These are phyloP conservation scores for Euphorbia neoarborescens DNA, from an alignment of 441 rosid species.

Conservation along the genomic window DNA sequence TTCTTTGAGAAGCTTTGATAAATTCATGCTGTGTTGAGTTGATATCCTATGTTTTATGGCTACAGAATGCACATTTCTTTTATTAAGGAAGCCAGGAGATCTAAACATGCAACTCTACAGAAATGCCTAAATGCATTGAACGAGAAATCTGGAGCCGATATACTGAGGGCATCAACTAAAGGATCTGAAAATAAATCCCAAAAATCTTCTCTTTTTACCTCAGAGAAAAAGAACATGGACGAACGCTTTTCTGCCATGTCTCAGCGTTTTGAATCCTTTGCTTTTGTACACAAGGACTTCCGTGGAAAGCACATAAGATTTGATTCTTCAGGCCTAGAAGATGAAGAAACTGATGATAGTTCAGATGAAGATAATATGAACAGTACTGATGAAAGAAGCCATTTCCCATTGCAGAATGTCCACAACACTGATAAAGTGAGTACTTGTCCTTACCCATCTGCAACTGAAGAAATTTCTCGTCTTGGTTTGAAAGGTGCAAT, in stretches of 20 bases:
- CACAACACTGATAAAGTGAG: slow-evolving; percentile 41
- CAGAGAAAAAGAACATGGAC: slow-evolving; percentile 41
- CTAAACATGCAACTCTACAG: slow-evolving; percentile 39
- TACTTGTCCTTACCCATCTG: slow-evolving; percentile 95
- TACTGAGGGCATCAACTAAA: slow-evolving; percentile 24
- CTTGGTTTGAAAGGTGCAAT: slow-evolving; percentile 53
- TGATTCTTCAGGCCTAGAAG: slow-evolving; percentile 73
- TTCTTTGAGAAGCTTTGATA: neutral
- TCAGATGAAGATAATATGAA: slow-evolving; percentile 26
- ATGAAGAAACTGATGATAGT: slow-evolving; percentile 42
- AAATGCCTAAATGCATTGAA: slow-evolving; percentile 31
- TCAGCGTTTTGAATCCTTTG: slow-evolving; percentile 63
- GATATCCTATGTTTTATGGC: slow-evolving; percentile 10
- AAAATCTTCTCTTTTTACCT: slow-evolving; percentile 34
- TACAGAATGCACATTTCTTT: slow-evolving; percentile 65
- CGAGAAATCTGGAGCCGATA: slow-evolving; percentile 33
- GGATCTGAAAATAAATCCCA: slow-evolving; percentile 20
- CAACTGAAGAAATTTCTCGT: slow-evolving; percentile 72
- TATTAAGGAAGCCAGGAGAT: slow-evolving; percentile 56
- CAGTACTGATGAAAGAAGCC: slow-evolving; percentile 22
- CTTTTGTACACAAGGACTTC: slow-evolving; percentile 44
- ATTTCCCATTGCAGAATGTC: slow-evolving; percentile 20
- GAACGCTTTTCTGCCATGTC: slow-evolving; percentile 51
- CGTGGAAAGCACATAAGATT: slow-evolving; percentile 76
- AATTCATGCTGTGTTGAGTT: neutral